Evolutionary conservation across 2,329 filamentous ascomycete species (phyloP).

Genomic region (Stromatinia cepivora): DNA sequence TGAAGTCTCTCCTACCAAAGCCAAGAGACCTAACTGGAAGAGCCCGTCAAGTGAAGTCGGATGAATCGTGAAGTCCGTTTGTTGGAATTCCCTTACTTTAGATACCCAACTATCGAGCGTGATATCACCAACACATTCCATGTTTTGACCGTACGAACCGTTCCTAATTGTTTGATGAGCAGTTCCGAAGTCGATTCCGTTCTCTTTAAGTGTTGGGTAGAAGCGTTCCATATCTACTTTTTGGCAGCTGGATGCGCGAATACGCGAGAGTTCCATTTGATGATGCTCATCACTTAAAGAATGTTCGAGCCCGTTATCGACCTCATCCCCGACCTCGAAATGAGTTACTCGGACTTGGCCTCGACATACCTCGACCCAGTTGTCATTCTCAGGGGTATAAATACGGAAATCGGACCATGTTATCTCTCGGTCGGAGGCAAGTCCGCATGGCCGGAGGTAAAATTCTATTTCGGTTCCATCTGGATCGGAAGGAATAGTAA

Average conservation of each 20-base stretch:
- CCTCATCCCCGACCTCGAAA: background rate
- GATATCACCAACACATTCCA: background rate
- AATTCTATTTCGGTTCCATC: background rate
- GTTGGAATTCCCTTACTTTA: background rate
- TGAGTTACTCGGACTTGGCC: background rate
- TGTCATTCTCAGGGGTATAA: background rate
- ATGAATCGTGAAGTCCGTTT: background rate
- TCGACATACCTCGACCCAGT: background rate
- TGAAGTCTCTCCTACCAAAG: background rate
- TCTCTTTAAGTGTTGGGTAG: background rate
- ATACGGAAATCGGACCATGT: background rate
- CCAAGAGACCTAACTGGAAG: background rate
- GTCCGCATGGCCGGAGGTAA: background rate
- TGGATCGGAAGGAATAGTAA: background rate
- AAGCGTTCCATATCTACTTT: background rate
- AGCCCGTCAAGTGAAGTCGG: background rate
- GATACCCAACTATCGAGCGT: background rate
- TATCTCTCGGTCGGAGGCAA: background rate
- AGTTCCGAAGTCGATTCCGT: background rate
- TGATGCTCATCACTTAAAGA: background rate
- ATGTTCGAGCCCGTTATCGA: background rate
- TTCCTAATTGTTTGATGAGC: background rate
- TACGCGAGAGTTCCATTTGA: background rate
- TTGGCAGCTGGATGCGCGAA: background rate
- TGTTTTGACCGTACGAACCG: background rate